A percentile compares a stretch with the other conserved stretches of the same genome.
These are phyloP conservation scores for Asterophora lycoperdoides DNA, from an alignment of 768 basidiomycete genomes.

Conservation along the genomic window DNA sequence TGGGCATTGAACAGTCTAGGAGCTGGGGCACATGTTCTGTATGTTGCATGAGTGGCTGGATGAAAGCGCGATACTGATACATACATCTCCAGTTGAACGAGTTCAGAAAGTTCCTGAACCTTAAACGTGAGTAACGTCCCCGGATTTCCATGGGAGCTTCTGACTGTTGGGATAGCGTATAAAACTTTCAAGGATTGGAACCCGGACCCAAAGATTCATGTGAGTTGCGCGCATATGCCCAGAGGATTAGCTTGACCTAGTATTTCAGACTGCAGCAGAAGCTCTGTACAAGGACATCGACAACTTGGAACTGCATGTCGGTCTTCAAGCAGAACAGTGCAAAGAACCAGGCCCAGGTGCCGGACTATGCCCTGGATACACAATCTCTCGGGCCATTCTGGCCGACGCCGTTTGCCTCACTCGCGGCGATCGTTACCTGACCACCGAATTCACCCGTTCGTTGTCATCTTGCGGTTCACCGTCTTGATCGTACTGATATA, in stretches of 20 bases:
- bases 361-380: slow-evolving; percentile 79
- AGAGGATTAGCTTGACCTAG: not conserved
- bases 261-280: slow-evolving; percentile 52
- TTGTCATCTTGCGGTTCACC: slow-evolving; percentile 3
- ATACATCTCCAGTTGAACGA: slow-evolving; percentile 50
- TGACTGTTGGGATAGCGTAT: slow-evolving; percentile 44
- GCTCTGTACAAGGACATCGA: slow-evolving; percentile 68
- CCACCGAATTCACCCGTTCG: slow-evolving; percentile 73
- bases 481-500: not conserved
- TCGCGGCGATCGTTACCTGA: slow-evolving; percentile 78
- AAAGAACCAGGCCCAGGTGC: slow-evolving; percentile 63
- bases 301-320: slow-evolving; percentile 77
- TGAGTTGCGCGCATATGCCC: slow-evolving; percentile 23
- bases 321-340: slow-evolving; percentile 68
- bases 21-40: slow-evolving; percentile 73
- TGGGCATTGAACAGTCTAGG: slow-evolving; percentile 64
- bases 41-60: slow-evolving; percentile 17
- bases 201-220: slow-evolving; percentile 50
- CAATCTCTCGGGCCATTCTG: slow-evolving; percentile 81
- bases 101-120: slow-evolving; percentile 65
- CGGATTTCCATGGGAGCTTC: not conserved
- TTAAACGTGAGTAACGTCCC: slow-evolving; percentile 47
- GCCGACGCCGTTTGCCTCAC: slow-evolving; percentile 72
- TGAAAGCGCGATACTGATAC: no score
- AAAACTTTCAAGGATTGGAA: slow-evolving; percentile 70